phyloP scores from a whole-genome alignment of 2,329 filamentous ascomycete genomes.

The Penicillium oxalicum region DNA sequence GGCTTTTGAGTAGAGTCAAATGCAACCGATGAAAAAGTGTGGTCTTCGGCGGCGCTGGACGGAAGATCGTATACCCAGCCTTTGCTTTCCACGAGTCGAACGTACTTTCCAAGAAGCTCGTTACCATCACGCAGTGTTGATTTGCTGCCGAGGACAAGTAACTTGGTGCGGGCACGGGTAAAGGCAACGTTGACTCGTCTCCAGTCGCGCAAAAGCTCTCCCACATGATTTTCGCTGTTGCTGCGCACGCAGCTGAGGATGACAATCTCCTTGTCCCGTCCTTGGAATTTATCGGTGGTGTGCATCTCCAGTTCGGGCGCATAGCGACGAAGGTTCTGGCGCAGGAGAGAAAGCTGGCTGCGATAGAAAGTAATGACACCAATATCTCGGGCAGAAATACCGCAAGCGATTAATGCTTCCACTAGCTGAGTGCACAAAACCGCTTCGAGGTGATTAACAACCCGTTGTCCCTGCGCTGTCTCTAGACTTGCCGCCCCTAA shows the following conservation, averaged over 20 bases:
- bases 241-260: conserved; percentile 81
- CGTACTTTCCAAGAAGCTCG: conserved; percentile 70
- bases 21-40: conserved; percentile 55
- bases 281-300: conserved; percentile 94
- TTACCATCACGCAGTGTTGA: conserved; percentile 63
- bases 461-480: conserved; percentile 65
- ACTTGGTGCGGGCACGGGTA: conserved; percentile 84
- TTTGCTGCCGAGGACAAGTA: conserved; percentile 79
- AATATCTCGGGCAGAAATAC: conserved; percentile 69
- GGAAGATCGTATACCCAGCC: conserved; percentile 77
- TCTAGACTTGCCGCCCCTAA: conserved; percentile 62
- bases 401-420: conserved; percentile 66
- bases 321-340: conserved; percentile 59
- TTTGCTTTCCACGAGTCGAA: conserved; percentile 67
- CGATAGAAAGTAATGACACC: conserved; percentile 97
- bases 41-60: conserved; percentile 56
- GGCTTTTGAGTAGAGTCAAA: conserved; percentile 17
- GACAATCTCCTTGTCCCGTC: conserved; percentile 88
- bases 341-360: conserved; percentile 78
- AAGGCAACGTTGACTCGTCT: conserved; percentile 92
- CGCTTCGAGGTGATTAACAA: conserved; percentile 82
- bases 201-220: conserved; percentile 87
- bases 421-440: conserved; percentile 73
- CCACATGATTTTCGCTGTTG: conserved; percentile 77
- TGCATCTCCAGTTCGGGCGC: conserved; percentile 76